A percentile compares a stretch with the other conserved stretches of the same genome.
phyloP scores from a whole-genome alignment of 176 grass and related monocot genomes.

The Saccharum spontaneum region DNA sequence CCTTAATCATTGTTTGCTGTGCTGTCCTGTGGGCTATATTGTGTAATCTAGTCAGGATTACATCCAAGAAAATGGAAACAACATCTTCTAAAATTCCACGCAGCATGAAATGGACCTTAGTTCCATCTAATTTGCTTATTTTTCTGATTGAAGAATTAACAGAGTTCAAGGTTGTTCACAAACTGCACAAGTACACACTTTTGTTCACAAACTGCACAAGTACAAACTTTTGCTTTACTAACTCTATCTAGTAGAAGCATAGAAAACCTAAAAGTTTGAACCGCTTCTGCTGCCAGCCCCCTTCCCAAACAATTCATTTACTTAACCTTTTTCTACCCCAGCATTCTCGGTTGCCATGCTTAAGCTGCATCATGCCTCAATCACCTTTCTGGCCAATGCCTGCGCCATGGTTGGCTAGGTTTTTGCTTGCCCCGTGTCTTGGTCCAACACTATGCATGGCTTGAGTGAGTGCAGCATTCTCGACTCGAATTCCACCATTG shows the following conservation, averaged over 20 bases:
- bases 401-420: not conserved
- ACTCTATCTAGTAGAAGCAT: not conserved
- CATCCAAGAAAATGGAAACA: conserved; percentile 8
- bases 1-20: not conserved
- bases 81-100: not conserved
- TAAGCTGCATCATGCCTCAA: not conserved
- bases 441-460: not conserved
- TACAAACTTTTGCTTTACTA: not conserved
- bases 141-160: not conserved
- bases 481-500: not conserved
- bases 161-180: not conserved
- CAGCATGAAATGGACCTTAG: not conserved
- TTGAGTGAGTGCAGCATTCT: not conserved
- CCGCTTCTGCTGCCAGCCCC: not conserved
- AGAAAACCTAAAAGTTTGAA: not conserved
- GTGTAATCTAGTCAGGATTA: not conserved
- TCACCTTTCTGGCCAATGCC: not conserved
- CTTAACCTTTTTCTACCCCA: not conserved
- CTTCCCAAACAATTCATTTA: not conserved
- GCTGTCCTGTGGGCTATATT: not conserved
- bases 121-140: not conserved
- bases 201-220: not conserved
- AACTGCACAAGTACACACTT: not conserved
- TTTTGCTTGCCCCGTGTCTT: not conserved
- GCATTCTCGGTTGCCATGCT: not conserved